phyloP scores from a whole-genome alignment of 495 filamentous ascomycete genomes.

The Penicillium angulare region DNA sequence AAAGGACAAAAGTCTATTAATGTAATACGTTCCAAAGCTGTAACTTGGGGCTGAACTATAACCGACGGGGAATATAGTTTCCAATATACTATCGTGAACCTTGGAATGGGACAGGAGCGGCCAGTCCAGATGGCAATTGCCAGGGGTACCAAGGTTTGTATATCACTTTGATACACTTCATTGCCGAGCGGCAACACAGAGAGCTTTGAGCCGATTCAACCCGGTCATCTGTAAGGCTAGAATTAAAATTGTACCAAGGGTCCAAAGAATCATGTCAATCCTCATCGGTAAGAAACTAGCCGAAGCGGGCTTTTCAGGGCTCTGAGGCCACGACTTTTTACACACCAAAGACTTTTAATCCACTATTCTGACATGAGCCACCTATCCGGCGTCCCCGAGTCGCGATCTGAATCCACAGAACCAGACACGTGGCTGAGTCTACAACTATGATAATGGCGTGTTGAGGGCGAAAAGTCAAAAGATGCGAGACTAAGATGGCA shows the following conservation, averaged over 20 bases:
- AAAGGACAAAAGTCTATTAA: too few relatives aligned
- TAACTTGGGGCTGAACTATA: too few relatives aligned
- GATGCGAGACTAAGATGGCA: neutral
- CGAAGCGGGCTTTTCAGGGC: neutral
- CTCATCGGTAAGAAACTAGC: neutral
- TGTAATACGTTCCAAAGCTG: too few relatives aligned
- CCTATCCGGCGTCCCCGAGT: neutral
- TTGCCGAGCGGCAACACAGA: too few relatives aligned
- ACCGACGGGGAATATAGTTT: too few relatives aligned
- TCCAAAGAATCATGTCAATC: neutral
- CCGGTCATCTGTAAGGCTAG: neutral
- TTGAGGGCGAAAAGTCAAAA: neutral
- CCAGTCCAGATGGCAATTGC: too few relatives aligned
- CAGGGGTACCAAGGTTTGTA: too few relatives aligned
- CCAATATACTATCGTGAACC: too few relatives aligned
- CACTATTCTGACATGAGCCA: too few relatives aligned
- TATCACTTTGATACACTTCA: too few relatives aligned
- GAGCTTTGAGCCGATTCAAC: neutral
- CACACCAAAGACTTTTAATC: too few relatives aligned
- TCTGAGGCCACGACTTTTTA: neutral
- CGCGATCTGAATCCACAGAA: neutral
- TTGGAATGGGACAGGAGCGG: too few relatives aligned
- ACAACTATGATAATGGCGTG: neutral
- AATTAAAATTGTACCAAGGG: neutral
- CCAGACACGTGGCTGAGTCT: neutral